Conservation (phyloP, 306 rosid genomes). For the Acacia acuminata region DNA sequence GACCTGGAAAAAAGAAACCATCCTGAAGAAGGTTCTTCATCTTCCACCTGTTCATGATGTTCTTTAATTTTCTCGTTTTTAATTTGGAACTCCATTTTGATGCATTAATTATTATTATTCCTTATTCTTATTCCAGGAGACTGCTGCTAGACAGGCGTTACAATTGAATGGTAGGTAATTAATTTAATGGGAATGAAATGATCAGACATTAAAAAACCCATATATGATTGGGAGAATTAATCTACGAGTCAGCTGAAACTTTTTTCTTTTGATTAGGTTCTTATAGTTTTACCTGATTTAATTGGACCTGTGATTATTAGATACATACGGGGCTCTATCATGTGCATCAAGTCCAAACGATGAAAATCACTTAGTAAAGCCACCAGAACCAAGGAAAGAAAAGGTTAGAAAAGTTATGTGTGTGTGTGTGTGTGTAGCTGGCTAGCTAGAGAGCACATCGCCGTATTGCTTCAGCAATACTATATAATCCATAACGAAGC, state of each 20-base stretch:
- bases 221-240: too few relatives aligned
- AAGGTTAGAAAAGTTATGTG: neutral
- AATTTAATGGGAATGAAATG: neutral
- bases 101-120: neutral
- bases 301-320: conserved; percentile 7
- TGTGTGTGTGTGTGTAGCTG: too few relatives aligned
- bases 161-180: conserved; percentile 18
- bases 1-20: conserved; percentile 78
- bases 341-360: conserved; percentile 33
- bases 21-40: conserved; percentile 52
- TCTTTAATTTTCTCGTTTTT: neutral
- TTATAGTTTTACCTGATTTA: too few relatives aligned
- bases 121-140: conserved; percentile 52
- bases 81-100: neutral
- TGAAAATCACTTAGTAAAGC: conserved; percentile 27
- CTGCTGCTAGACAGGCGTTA: conserved; percentile 44
- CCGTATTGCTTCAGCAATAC: too few relatives aligned
- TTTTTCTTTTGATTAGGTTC: too few relatives aligned
- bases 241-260: too few relatives aligned
- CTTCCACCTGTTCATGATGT: neutral
- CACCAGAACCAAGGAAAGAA: conserved; percentile 11
- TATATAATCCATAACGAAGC: neutral
- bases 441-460: too few relatives aligned
- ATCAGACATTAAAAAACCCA: neutral
- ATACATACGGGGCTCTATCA: conserved; percentile 21